Evolutionary conservation across 306 rosid genomes (phyloP), one percentile per base, ranked within the genome.

Genomic region (Parietaria judaica): DNA sequence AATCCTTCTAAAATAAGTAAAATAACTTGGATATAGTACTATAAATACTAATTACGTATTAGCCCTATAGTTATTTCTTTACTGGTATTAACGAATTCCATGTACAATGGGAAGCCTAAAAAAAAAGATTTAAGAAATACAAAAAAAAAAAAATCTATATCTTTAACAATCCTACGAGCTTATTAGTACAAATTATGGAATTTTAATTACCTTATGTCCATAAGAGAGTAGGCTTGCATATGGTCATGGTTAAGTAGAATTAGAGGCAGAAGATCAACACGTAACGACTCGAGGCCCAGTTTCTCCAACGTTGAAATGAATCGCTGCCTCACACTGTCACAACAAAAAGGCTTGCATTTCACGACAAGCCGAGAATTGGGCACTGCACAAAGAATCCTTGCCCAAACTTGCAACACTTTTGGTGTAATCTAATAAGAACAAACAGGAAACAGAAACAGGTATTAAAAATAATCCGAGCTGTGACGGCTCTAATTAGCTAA

Each of bases 351-450:
- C 75, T 92, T 92, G 69, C 99, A 92, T 72, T 92, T 92, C 60
- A 92, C 99, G 69, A 92, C 95, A 8, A 92, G 96, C 53, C 99
- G 96, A 72, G 99, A 92, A 76, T 92, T 88, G 23, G 99, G 99
- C 43, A 92, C 67, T 48, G 96, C 83, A 51, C 88, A 81, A 16
- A 92, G 75, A 77, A 92, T 92, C 84, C 84, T 92, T 31, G 99
- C 96, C 99, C 99, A 92, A 71, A 92, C 96, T 72, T 86, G 82
- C 76, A 86, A 63, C 47, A 92, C 99, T 78, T 86, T 77, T 45
- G 95, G 99, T n/a, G 99, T 92, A 55, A 92, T 92, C 99, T 92
- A 76, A 60, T 51, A 55, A 72, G 63, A 39, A 44, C 39, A 52
- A 17, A 47, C 51, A 48, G 63, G 51, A 37, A 64, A 54, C 45